Evolutionary conservation across 106 monocot genomes (phyloP), one percentile per base, ranked within the genome.

Genomic region (Dioscorea dumetorum): DNA sequence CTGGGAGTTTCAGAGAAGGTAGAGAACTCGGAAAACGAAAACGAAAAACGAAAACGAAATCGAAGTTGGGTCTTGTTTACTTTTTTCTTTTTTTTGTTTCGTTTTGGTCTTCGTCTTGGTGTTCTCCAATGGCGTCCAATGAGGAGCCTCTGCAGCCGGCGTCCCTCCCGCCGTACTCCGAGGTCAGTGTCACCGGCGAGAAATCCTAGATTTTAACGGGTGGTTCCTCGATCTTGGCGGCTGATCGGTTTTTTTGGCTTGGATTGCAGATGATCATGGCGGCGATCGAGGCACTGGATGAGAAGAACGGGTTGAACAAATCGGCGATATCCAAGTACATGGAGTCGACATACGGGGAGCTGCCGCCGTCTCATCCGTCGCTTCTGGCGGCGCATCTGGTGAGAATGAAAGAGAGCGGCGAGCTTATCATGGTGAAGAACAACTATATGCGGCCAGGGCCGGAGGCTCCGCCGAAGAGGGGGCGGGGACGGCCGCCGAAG

Each of bases 211-310:
- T 50, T 35, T 49, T 23, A 58, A 5, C 50, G 13, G 31, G 15
- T 16, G 15, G 2, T 31, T 22, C 0, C 19, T 22, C 8, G 63
- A 32, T 19, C 16, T 33, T 63, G 63, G 19, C 1, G 12, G 16
- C 8, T 57, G 28, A 0, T 24, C 33, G 2, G 28, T 28, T 20
- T 12, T 11, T 24, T 64, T 33, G 13, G 24, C 18, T 64, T 32
- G 28, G 28, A 15, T 11, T 53, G 63, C 77, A 95, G 95, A 79
- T 91, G 91, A 91, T 95, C 65, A 48, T 88, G 63, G 71, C 59
- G 23, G 74, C 74, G 24, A 58, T 74, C 33, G 35, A 24, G 22
- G 66, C 65, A 11, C 65, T 74, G 19, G 22, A 23, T n/a, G 66
- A 74, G 18, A 58, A 74, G 66, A 28, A 33, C 4, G 74, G 74